Evolutionary conservation across 805 yeast species (phyloP), one percentile per base, ranked within the genome.

Genomic region (Yarrowia sp.): DNA sequence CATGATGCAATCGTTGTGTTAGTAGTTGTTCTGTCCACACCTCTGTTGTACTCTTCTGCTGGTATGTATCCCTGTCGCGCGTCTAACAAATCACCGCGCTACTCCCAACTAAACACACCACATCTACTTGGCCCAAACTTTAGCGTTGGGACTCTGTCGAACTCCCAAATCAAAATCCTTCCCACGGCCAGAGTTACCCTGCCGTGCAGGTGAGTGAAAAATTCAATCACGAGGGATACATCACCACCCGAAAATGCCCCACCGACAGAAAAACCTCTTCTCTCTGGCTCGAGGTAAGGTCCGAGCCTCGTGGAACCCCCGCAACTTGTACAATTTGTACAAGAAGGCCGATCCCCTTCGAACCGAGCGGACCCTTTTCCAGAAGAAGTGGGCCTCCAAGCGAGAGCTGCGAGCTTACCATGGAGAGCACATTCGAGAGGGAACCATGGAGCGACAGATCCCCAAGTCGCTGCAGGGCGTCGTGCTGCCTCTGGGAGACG

Each of bases 371-470:
- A 84, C 96, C n/a, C 78, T 90, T 63, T 94, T 80, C 76, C 96
- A 90, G 75, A 96, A 93, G 74, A 90, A 91, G 75, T 94, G 96
- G 93, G 76, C 80, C 6, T 86, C 97, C 58, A 93, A 94, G 74
- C 87, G 84, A 71, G 97, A 92, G 71, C 86, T 97, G 7, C 84
- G 99, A 76, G 87, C 93, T 1, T 93, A 93, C 73, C 99, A 93
- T 73, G 99, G 99, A 68, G 98, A 94, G 70, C 90, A 87, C 72
- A 73, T 93, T 62, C 88, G 93, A 0, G 99, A 94, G 73, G 77
- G 83, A 18, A 84, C 92, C 71, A 88, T 91, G 86, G 87, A 87
- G 71, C 76, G 84, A 8, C 73, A 81, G 55, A 92, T 93, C 76
- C 77, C 84, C 61, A 78, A 80, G 49, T 84, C 86, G 64, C 78